Conservation (phyloP, 1,284 basidiomycete genomes). For the Pseudozyma flocculosa region DNA sequence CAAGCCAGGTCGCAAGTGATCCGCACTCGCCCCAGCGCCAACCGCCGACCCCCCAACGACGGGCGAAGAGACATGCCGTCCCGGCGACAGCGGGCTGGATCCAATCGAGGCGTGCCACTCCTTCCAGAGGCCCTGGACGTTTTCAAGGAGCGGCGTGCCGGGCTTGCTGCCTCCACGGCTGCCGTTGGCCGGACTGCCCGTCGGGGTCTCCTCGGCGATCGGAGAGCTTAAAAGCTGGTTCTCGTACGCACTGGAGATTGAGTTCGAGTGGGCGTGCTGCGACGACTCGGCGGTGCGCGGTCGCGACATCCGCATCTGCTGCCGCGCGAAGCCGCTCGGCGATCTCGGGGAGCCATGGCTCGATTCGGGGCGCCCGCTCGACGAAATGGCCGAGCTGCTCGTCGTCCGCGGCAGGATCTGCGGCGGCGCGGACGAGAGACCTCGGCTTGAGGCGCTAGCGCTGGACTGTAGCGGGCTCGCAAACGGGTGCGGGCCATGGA, state of each 20-base stretch:
- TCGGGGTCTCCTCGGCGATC: constrained; percentile 21
- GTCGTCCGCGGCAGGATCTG: constrained; percentile 32
- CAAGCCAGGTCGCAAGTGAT: constrained; percentile 11
- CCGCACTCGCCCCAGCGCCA: no score
- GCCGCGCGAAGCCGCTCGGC: background rate
- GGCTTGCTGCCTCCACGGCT: background rate
- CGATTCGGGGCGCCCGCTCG: constrained; percentile 10
- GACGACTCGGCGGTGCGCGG: constrained; percentile 17
- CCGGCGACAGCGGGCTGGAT: background rate
- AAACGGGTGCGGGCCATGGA: constrained; percentile 5
- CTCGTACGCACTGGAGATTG: constrained; percentile 22
- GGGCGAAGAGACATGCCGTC: background rate
- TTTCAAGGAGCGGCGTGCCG: no score
- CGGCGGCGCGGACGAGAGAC: no score
- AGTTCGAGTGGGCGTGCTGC: constrained; percentile 9
- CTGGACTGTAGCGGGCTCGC: no score
- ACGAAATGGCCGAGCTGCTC: constrained; percentile 14
- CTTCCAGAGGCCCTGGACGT: constrained; percentile 1
- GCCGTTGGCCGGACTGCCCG: constrained; percentile 13
- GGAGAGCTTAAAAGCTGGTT: constrained; percentile 19
- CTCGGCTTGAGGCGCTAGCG: no score
- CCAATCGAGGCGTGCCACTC: constrained; percentile 4
- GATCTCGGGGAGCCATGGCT: constrained; percentile 1
- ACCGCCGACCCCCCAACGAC: background rate
- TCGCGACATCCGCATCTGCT: constrained; percentile 7